phyloP scores from a whole-genome alignment of 257 asterid species.

The Petunia secreta region DNA sequence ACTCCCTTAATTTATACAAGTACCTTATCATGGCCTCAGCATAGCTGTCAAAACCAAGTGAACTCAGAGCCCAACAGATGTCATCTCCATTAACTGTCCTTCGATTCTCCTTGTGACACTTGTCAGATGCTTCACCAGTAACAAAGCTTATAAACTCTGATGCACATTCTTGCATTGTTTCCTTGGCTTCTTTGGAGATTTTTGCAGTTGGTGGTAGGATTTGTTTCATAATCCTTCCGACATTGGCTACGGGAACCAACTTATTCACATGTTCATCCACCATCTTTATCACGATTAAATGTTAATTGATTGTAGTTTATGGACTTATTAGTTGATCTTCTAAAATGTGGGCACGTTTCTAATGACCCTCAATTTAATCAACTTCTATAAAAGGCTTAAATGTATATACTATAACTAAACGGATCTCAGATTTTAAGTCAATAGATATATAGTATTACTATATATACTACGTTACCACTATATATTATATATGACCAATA shows the following conservation, averaged over 20 bases:
- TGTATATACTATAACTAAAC: neutral
- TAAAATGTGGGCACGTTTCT: neutral
- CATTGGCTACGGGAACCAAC: constrained; percentile 71
- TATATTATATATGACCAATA: neutral
- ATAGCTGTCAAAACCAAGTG: constrained; percentile 68
- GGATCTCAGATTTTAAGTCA: neutral
- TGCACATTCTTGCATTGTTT: constrained; percentile 76
- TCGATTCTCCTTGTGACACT: constrained; percentile 67
- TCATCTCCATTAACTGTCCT: constrained; percentile 79
- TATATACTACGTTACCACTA: neutral
- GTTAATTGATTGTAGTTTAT: neutral
- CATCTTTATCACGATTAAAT: neutral
- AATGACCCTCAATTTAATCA: neutral
- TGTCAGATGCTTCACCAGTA: constrained; percentile 73
- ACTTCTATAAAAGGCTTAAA: too few relatives aligned
- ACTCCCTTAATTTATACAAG: constrained; percentile 60
- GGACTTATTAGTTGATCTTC: neutral
- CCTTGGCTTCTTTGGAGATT: constrained; percentile 77
- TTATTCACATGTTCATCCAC: constrained; percentile 18
- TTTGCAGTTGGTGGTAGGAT: constrained; percentile 65
- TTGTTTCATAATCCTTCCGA: constrained; percentile 76
- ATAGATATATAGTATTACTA: neutral
- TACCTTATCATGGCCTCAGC: constrained; percentile 61
- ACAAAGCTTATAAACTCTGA: constrained; percentile 76
- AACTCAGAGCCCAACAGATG: constrained; percentile 61